phyloP scores from a whole-genome alignment of 768 basidiomycete genomes.

The Rhodotorula babjevae region DNA sequence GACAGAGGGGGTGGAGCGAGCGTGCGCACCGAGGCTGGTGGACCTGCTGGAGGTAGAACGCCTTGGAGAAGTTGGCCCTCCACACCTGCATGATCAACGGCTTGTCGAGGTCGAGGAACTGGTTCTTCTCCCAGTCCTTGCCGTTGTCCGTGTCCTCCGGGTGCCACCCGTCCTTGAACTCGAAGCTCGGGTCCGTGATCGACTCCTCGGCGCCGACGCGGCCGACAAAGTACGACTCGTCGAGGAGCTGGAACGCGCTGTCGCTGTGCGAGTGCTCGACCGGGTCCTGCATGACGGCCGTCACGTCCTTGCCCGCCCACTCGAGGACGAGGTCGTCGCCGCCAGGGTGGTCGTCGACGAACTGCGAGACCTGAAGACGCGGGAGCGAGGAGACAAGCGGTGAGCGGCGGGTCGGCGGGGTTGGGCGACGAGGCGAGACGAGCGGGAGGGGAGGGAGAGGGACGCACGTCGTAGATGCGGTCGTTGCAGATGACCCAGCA shows the following conservation, averaged over 20 bases:
- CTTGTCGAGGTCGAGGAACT: constrained; percentile 83
- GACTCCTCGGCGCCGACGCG: constrained; percentile 68
- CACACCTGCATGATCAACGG: constrained; percentile 76
- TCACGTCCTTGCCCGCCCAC: constrained; percentile 79
- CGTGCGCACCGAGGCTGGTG: constrained; percentile 88
- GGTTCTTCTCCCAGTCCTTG: constrained; percentile 78
- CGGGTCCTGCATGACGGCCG: constrained; percentile 70
- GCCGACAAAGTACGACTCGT: constrained; percentile 73
- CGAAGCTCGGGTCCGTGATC: constrained; percentile 82
- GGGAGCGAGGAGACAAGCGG: no score
- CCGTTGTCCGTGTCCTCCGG: constrained; percentile 80
- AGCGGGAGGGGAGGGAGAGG: no score
- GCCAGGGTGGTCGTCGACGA: constrained; percentile 85
- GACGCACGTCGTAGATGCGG: constrained; percentile 77
- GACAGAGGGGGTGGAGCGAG: constrained; percentile 51
- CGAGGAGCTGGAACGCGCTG: constrained; percentile 83
- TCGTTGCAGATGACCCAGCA: constrained; percentile 79
- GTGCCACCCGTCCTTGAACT: constrained; percentile 79
- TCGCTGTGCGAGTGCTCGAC: constrained; percentile 83
- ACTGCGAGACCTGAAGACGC: constrained; percentile 46
- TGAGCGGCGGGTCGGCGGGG: no score
- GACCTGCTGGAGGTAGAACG: constrained; percentile 91
- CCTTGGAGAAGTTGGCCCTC: constrained; percentile 84
- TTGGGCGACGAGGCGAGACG: no score
- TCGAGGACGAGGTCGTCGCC: constrained; percentile 84